Evolutionary conservation across 805 yeast species (phyloP).

Genomic region (Lipomyces sp.): DNA sequence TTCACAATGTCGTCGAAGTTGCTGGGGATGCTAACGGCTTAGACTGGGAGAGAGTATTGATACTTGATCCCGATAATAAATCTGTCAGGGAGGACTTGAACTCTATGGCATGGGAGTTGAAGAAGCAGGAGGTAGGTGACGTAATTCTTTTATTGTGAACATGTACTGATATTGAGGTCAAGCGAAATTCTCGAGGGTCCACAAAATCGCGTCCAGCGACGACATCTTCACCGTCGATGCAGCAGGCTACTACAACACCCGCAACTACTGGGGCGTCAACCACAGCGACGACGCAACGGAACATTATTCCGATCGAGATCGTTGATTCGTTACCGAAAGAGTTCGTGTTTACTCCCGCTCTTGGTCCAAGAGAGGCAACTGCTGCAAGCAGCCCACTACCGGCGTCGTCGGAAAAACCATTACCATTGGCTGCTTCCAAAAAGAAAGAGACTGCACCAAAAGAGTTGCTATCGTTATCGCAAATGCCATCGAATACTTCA

Average conservation of each 20-base stretch:
- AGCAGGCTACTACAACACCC: background rate
- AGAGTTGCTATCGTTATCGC: background rate
- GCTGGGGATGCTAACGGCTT: background rate
- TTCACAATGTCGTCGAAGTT: background rate
- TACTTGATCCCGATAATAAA: constrained; percentile 24
- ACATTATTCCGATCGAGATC: background rate
- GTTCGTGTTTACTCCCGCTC: background rate
- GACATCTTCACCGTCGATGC: background rate
- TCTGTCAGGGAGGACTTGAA: constrained; percentile 23
- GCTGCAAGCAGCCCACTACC: background rate
- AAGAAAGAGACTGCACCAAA: no score
- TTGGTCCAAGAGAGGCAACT: background rate
- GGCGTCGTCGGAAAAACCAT: constrained; percentile 6
- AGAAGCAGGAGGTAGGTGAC: constrained; percentile 12
- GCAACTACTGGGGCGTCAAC: background rate
- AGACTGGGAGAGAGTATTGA: constrained; percentile 28
- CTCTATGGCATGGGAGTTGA: constrained; percentile 27
- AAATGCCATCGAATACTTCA: background rate
- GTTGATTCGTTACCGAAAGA: constrained; percentile 15
- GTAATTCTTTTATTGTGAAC: background rate
- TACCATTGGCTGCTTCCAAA: background rate
- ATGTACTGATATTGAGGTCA: background rate
- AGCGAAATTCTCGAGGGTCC: background rate
- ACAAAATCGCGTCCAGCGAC: background rate
- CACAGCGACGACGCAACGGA: background rate